Evolutionary conservation across 2,329 filamentous ascomycete genomes (phyloP).

Genomic region (Cercospora nicotianae): DNA sequence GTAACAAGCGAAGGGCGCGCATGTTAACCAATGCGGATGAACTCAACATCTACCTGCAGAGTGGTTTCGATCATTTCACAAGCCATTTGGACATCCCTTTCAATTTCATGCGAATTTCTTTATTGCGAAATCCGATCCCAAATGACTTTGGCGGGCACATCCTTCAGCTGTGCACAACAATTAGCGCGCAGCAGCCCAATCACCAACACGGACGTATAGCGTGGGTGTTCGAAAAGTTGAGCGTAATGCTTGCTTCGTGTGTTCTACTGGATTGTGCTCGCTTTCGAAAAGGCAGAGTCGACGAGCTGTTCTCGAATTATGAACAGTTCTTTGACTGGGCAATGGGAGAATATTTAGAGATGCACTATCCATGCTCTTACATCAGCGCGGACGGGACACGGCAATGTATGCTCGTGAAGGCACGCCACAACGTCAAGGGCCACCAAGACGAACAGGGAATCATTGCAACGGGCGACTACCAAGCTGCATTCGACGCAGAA

Average conservation of each 20-base stretch:
- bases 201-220: slow-evolving; percentile 34
- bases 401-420: slow-evolving; percentile 38
- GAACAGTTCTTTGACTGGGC: slow-evolving; percentile 46
- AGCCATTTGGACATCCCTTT: slow-evolving; percentile 49
- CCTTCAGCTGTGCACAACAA: slow-evolving; percentile 48
- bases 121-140: slow-evolving; percentile 48
- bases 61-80: slow-evolving; percentile 54
- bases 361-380: slow-evolving; percentile 51
- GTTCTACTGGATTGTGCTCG: slow-evolving; percentile 51
- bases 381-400: slow-evolving; percentile 35
- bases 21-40: slow-evolving; percentile 52
- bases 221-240: slow-evolving; percentile 48
- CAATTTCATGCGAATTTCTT: slow-evolving; percentile 53
- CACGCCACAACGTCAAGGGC: slow-evolving; percentile 36
- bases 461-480: slow-evolving; percentile 45
- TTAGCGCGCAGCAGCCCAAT: slow-evolving; percentile 40
- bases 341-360: slow-evolving; percentile 47
- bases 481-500: slow-evolving; percentile 41
- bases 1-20: slow-evolving; percentile 47
- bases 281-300: slow-evolving; percentile 40
- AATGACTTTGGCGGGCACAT: slow-evolving; percentile 53
- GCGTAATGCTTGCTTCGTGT: slow-evolving; percentile 53
- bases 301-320: slow-evolving; percentile 46
- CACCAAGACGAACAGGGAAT: slow-evolving; percentile 50
- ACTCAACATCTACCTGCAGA: slow-evolving; percentile 51